These are phyloP conservation scores for Coleophoma eucalyptorum DNA, from an alignment of 2,329 filamentous ascomycete species.

Conservation along the genomic window DNA sequence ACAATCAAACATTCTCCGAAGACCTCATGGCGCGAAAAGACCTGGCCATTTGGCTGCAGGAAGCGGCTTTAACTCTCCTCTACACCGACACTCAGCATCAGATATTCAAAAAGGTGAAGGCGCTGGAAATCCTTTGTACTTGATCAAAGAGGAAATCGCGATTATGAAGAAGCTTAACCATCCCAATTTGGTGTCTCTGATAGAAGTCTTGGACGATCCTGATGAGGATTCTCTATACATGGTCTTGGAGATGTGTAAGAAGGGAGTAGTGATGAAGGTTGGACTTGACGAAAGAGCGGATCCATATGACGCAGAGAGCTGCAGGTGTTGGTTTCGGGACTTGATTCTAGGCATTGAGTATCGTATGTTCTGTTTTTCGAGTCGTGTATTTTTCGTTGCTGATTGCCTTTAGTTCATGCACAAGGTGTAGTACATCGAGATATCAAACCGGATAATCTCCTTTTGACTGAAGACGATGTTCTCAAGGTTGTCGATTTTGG, in stretches of 20 bases:
- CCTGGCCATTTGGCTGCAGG: conserved; percentile 41
- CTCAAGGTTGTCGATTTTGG: conserved; percentile 98
- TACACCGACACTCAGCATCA: conserved; percentile 50
- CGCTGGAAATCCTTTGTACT: conserved; percentile 67
- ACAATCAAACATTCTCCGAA: conserved; percentile 80
- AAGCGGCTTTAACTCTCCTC: conserved; percentile 35
- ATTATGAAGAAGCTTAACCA: conserved; percentile 99
- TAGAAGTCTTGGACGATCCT: conserved; percentile 93
- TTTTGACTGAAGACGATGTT: conserved; percentile 87
- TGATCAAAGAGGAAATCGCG: conserved; percentile 94
- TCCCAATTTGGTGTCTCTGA: conserved; percentile 85
- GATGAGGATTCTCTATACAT: conserved; percentile 96
- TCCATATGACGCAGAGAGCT: conserved; percentile 78
- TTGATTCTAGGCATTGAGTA: conserved; percentile 95
- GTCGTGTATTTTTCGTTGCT: conserved; percentile 7
- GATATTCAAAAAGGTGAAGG: conserved; percentile 53
- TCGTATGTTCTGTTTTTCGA: conserved; percentile 45
- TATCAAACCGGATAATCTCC: conserved; percentile 95
- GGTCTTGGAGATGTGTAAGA: conserved; percentile 99
- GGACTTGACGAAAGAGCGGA: conserved; percentile 78
- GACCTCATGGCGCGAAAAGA: conserved; percentile 48
- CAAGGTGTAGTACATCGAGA: conserved; percentile 95
- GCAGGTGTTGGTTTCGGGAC: conserved; percentile 90
- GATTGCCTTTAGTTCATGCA: conserved; percentile 65
- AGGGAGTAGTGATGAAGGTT: conserved; percentile 95